Evolutionary conservation across 2,329 filamentous ascomycete species (phyloP), one percentile per base, ranked within the genome.

Genomic region (Coniochaeta ligniaria): DNA sequence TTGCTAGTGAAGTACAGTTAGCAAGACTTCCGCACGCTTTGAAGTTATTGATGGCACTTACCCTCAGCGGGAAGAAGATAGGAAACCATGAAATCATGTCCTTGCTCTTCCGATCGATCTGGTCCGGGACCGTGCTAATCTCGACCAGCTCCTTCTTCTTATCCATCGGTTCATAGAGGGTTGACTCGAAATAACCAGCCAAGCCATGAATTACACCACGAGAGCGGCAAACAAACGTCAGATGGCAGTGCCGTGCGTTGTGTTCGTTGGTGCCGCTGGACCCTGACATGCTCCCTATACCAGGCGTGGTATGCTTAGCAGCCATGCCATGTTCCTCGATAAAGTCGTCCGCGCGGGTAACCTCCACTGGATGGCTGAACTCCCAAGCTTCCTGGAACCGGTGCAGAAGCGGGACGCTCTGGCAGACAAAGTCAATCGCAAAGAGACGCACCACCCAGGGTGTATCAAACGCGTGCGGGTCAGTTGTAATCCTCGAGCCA

Each of bases 71-170:
- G 71, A 99, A 99, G 77, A 94, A 97, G 33, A 99, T 98, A 1
- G 95, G 95, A 73, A 99, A 99, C 95, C 95, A 99, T 60, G 91
- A 96, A 65, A 97, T 96, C 96, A 99, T 99, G 68, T 96, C 93
- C 71, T 89, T 90, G 80, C 92, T 96, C 83, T 98, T 98, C 61
- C 79, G 78, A 60, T 95, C 91, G 76, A 99, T 98, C 33, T 89
- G 91, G 65, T 96, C 90, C 0, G 95, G 96, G 69, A 96, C 89
- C 4, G 90, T 99, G 69, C 92, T 96, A 62, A 99, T 82, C 77
- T 98, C 94, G 5, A 97, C 85, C 66, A 85, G 87, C 1, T 77
- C 68, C 64, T 75, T 73, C 26, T 68, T 73, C 60, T 66, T 71
- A 31, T 67, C 74, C 7, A 75, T 63, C 62, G 80, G 83, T 66